Conservation (phyloP, 306 rosid species). For the Acacia melanoxylon region DNA sequence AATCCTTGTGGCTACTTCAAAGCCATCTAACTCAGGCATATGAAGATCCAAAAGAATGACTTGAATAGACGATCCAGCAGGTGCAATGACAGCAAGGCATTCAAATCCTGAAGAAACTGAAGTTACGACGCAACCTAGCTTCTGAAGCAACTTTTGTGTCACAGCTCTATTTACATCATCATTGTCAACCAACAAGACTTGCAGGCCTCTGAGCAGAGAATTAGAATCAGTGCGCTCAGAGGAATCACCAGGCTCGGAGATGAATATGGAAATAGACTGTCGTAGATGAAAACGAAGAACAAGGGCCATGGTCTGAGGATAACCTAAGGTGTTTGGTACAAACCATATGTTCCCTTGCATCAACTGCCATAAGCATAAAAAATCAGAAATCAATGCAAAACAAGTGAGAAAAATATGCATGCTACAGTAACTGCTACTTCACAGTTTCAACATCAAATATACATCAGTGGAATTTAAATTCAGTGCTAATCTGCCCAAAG, state of each 20-base stretch:
- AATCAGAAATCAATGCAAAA: constrained; percentile 5
- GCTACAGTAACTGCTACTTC: not conserved
- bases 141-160: constrained; percentile 64
- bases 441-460: constrained; percentile 10
- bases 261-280: constrained; percentile 49
- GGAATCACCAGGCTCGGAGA: constrained; percentile 58
- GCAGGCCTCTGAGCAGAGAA: constrained; percentile 64
- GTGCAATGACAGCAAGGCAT: constrained; percentile 59
- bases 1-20: constrained; percentile 64
- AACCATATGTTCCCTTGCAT: constrained; percentile 88
- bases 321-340: constrained; percentile 63
- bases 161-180: constrained; percentile 75
- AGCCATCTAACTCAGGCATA: constrained; percentile 77
- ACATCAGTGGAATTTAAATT: constrained; percentile 7
- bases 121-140: constrained; percentile 75
- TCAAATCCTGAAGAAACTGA: constrained; percentile 73
- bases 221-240: constrained; percentile 56
- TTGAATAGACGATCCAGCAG: constrained; percentile 51
- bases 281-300: constrained; percentile 65
- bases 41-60: constrained; percentile 71
- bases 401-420: constrained; percentile 2
- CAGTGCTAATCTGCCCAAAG: not conserved
- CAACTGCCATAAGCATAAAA: constrained; percentile 43
- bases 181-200: constrained; percentile 65
- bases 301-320: constrained; percentile 67